Base-by-base conservation (phyloP, 2,329 filamentous ascomycete genomes). In the Pseudogymnoascus sp. region DNA sequence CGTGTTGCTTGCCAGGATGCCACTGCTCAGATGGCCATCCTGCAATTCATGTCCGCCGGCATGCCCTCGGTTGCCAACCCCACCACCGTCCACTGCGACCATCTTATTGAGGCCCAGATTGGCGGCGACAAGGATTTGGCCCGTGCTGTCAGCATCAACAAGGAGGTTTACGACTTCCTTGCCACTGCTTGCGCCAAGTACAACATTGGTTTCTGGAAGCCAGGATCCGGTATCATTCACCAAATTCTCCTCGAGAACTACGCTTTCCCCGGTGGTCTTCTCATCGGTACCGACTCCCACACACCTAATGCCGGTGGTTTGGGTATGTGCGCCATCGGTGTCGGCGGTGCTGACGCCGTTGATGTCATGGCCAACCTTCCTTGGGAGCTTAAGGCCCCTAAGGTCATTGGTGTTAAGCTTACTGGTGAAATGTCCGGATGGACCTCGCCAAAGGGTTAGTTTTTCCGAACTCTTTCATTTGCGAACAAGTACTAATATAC, bases 151-250 rank as follows among this genome's bases (percentile, higher is more conserved):
- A 84, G 87, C 71, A 96, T 96, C 81, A 97, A 97, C 88, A 96
- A 95, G 84, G 93, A 97, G 79, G 94, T 99, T 71, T 99, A 97
- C 81, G 90, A 97, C 80, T 99, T 99, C 84, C 81, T 99, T 74
- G 85, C 92, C 65, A 87, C 88, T 66, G 90, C 93, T 68, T 97
- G 93, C 77, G 92, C 92, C 74, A 99, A 97, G 84, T 99, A 97
- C 84, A 93, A 97, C 84, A 97, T 97, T 77, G 94, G 94, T 82
- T 97, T 97, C 88, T 99, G 94, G 94, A 91, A 86, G 78, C 94
- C 94, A 68, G 94, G 94, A 71, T 97, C 93, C 75, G 94, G 94
- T 84, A 99, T 97, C 77, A 99, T 99, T 72, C 94, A 99, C 82
- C 94, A 97, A 83, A 97, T 97, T 74, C 80, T 97, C 67, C 86